Evolutionary conservation across 129 eudicot genomes (phyloP).

Genomic region (Apium graveolens): DNA sequence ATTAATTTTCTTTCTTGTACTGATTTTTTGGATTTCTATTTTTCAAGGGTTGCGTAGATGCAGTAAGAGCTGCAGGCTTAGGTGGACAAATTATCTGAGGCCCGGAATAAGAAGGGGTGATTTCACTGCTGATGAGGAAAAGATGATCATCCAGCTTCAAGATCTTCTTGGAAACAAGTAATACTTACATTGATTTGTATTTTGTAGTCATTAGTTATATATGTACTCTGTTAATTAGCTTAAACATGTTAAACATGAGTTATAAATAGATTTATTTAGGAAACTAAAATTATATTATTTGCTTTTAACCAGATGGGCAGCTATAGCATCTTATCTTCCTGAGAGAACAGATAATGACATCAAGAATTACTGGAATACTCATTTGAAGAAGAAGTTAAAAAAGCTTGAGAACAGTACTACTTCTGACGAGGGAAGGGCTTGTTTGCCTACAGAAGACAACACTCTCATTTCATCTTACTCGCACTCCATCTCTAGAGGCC

Average conservation of each 20-base stretch:
- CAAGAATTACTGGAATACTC: slow-evolving; percentile 46
- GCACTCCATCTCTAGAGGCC: slow-evolving; percentile 33
- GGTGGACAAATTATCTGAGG: slow-evolving; percentile 81
- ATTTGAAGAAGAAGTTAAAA: slow-evolving; percentile 36
- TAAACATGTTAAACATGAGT: neutral
- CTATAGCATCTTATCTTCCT: slow-evolving; percentile 47
- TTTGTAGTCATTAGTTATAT: neutral
- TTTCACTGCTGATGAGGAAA: slow-evolving; percentile 76
- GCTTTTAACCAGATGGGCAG: slow-evolving; percentile 39
- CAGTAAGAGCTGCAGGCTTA: slow-evolving; percentile 81
- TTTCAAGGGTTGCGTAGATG: slow-evolving; percentile 67
- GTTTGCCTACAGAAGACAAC: neutral
- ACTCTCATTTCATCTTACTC: slow-evolving; percentile 8
- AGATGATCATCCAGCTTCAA: slow-evolving; percentile 83
- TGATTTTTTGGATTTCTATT: neutral
- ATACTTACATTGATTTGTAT: neutral
- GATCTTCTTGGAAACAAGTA: slow-evolving; percentile 89
- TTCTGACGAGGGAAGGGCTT: neutral
- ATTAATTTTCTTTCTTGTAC: neutral
- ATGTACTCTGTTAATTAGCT: neutral
- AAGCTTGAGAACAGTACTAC: slow-evolving; percentile 20
- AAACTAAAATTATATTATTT: neutral
- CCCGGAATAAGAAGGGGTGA: slow-evolving; percentile 82
- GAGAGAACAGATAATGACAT: slow-evolving; percentile 52
- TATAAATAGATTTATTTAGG: neutral